phyloP scores from a whole-genome alignment of 2,329 filamentous ascomycete genomes.

The Colletotrichum falcatum region DNA sequence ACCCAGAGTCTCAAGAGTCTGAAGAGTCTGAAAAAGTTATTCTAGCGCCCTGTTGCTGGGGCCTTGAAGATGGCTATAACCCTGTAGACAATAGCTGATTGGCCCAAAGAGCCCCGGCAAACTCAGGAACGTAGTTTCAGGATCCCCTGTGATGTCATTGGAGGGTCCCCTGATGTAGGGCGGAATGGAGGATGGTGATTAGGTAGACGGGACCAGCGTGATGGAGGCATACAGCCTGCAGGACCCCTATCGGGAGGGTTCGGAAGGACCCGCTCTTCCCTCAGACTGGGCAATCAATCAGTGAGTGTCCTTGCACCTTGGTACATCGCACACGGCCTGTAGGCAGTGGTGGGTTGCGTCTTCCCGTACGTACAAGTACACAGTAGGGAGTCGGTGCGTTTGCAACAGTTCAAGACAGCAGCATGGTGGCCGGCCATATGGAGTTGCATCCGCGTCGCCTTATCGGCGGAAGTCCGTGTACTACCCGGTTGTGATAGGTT shows the following conservation, averaged over 20 bases:
- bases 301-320: not conserved
- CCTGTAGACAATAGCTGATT: constrained; percentile 29
- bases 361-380: too few species aligned
- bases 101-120: constrained; percentile 10
- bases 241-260: constrained; percentile 40
- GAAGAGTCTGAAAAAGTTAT: constrained; percentile 37
- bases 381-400: constrained; percentile 13
- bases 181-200: constrained; percentile 3
- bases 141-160: constrained; percentile 37
- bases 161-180: constrained; percentile 35
- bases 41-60: constrained; percentile 31
- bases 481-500: not conserved
- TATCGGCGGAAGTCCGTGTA: constrained; percentile 13
- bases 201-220: not conserved
- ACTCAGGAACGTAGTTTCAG: constrained; percentile 40
- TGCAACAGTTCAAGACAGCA: too few species aligned
- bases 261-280: constrained; percentile 38
- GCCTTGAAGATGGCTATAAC: constrained; percentile 6
- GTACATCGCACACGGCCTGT: too few species aligned
- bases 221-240: constrained; percentile 40
- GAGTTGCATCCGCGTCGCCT: not conserved
- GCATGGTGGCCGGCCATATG: constrained; percentile 9
- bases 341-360: constrained; percentile 26
- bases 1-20: too few species aligned
- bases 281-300: constrained; percentile 15